These are phyloP conservation scores for Aspergillus sp. DNA, from an alignment of 2,329 filamentous ascomycete genomes.

Conservation along the genomic window DNA sequence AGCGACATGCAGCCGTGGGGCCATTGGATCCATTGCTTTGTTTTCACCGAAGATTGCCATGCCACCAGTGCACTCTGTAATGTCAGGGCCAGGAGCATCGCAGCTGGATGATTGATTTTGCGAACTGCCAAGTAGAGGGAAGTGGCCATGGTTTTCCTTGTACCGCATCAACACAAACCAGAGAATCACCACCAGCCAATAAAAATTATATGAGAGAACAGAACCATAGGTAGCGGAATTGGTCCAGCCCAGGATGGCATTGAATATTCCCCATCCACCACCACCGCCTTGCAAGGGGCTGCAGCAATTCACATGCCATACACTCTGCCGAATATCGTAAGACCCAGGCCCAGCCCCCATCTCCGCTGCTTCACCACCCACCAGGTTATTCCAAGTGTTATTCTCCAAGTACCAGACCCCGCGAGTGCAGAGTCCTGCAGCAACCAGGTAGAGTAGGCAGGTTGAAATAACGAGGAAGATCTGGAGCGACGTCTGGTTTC, in stretches of 20 bases:
- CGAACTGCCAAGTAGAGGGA: too few relatives aligned
- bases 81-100: too few relatives aligned
- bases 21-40: too few relatives aligned
- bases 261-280: slow-evolving; percentile 80
- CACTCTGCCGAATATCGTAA: slow-evolving; percentile 68
- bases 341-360: slow-evolving; percentile 48
- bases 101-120: too few relatives aligned
- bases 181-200: too few relatives aligned
- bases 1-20: too few relatives aligned
- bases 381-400: slow-evolving; percentile 43
- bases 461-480: slow-evolving; percentile 76
- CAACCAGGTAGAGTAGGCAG: slow-evolving; percentile 76
- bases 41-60: too few relatives aligned
- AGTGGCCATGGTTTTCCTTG: too few relatives aligned
- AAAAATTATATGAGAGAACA: too few relatives aligned
- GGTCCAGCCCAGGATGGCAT: slow-evolving; percentile 41
- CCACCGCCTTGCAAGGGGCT: slow-evolving; percentile 64
- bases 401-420: slow-evolving; percentile 68
- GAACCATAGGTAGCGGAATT: too few relatives aligned
- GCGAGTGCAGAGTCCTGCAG: slow-evolving; percentile 72
- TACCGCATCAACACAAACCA: too few relatives aligned
- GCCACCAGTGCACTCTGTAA: too few relatives aligned
- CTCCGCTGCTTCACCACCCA: slow-evolving; percentile 50
- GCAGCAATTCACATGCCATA: slow-evolving; percentile 84
- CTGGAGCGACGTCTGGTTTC: slow-evolving; percentile 61